These are phyloP conservation scores for Ophiosphaerella herpotricha DNA, from an alignment of 2,329 filamentous ascomycete species.

Conservation along the genomic window DNA sequence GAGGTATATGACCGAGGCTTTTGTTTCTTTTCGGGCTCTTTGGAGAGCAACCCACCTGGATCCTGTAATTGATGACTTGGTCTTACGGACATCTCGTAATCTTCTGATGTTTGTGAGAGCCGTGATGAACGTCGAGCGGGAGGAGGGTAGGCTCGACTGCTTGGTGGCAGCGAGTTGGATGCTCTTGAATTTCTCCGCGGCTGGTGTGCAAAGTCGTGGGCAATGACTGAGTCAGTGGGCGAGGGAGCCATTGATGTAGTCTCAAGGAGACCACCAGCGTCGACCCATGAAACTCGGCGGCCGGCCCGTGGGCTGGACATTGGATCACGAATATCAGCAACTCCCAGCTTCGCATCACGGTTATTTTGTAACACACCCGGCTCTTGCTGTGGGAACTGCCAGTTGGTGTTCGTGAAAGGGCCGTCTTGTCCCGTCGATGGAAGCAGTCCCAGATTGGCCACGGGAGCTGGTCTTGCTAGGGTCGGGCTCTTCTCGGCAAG, in stretches of 20 bases:
- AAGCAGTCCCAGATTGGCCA: conserved; percentile 34
- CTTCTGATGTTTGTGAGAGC: conserved; percentile 41
- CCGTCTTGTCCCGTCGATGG: conserved; percentile 22
- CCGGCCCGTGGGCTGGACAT: conserved; percentile 43
- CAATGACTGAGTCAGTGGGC: conserved; percentile 42
- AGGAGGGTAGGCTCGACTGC: conserved; percentile 29
- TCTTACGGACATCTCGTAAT: conserved; percentile 33
- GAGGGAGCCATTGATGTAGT: conserved; percentile 40
- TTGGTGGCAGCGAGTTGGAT: conserved; percentile 29
- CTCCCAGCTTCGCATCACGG: conserved; percentile 27
- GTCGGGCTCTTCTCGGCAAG: conserved; percentile 51
- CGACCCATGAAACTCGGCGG: conserved; percentile 77
- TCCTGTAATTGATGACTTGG: conserved; percentile 32
- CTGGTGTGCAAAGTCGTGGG: conserved; percentile 50
- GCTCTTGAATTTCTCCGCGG: conserved; percentile 38
- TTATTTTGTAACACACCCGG: conserved; percentile 20
- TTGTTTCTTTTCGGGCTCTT: conserved; percentile 28
- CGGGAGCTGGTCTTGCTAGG: conserved; percentile 47
- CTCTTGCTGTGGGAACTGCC: conserved; percentile 39
- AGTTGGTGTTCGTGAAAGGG: conserved; percentile 36
- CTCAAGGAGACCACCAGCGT: conserved; percentile 77
- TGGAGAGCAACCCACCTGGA: conserved; percentile 28
- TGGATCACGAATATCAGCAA: conserved; percentile 36
- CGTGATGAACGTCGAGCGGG: conserved; percentile 37
- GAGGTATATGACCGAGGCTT: conserved; percentile 14